Conservation (phyloP, 2,329 filamentous ascomycete species). For the Talaromyces verruculosus region DNA sequence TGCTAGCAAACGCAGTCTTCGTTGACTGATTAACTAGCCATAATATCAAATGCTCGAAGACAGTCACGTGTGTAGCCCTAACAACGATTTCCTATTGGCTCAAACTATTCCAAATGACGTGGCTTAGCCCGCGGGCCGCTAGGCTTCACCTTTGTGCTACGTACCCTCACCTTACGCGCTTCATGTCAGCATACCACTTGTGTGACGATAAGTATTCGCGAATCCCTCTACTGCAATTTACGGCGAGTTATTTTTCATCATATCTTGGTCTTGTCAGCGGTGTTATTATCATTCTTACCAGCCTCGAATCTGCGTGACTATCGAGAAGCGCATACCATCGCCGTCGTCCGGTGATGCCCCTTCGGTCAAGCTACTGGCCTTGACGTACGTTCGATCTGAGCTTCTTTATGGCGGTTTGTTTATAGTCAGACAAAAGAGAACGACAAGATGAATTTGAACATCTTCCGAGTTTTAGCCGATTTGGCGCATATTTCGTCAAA, state of each 20-base stretch:
- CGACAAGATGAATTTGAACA: slow-evolving; percentile 25
- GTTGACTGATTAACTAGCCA: background rate
- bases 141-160: background rate
- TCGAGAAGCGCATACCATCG: background rate
- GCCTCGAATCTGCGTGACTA: background rate
- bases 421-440: background rate
- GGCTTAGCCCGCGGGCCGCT: background rate
- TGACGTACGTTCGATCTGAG: background rate
- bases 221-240: background rate
- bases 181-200: background rate
- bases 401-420: background rate
- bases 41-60: background rate
- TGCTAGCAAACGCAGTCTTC: background rate
- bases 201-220: background rate
- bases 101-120: background rate
- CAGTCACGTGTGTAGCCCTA: background rate
- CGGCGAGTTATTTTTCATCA: background rate
- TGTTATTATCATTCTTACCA: background rate
- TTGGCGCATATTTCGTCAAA: slow-evolving; percentile 83
- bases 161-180: background rate
- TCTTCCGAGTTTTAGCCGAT: slow-evolving; percentile 77
- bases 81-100: background rate
- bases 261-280: background rate
- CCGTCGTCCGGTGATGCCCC: background rate
- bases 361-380: background rate